A percentile compares a stretch with the other conserved stretches of the same genome.
Evolutionary conservation across 2,329 filamentous ascomycete genomes (phyloP).

Genomic region (Neonectria faginata): DNA sequence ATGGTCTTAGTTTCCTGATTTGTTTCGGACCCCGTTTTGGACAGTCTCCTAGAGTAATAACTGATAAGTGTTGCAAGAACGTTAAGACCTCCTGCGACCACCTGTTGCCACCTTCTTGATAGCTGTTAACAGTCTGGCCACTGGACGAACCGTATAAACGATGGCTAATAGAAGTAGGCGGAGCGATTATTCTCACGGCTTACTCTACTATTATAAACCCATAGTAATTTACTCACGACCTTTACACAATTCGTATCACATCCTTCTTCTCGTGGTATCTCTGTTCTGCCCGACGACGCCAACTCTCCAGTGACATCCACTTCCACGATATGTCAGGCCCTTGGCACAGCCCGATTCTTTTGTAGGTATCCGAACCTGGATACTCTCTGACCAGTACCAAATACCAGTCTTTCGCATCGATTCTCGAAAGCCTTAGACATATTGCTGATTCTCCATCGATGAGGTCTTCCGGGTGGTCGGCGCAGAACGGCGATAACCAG

Average conservation of each 20-base stretch:
- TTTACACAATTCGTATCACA: constrained; percentile 14
- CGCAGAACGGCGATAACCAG: not conserved
- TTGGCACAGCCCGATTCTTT: constrained; percentile 16
- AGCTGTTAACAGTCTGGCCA: not conserved
- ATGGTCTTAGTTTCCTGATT: too few species aligned
- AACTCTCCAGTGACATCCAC: constrained; percentile 22
- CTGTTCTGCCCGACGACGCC: constrained; percentile 21
- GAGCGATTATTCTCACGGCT: too few species aligned
- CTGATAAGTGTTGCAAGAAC: too few species aligned
- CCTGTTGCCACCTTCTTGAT: not conserved
- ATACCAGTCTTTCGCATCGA: constrained; percentile 22
- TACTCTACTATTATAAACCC: too few species aligned
- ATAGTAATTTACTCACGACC: not conserved
- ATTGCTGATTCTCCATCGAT: constrained; percentile 14
- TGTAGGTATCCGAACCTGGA: not conserved
- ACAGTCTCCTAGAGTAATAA: too few species aligned
- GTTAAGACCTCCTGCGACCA: too few species aligned
- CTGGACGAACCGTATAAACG: too few species aligned
- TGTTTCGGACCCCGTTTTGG: too few species aligned
- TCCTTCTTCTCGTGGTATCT: constrained; percentile 26
- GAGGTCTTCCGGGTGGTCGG: constrained; percentile 21
- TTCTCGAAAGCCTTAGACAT: constrained; percentile 24
- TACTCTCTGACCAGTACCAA: constrained; percentile 10
- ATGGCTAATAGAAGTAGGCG: too few species aligned
- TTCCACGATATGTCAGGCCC: constrained; percentile 22